Evolutionary conservation across 371 early-diverging fungal genomes (phyloP).

Genomic region (Blastocladiella emersonii): DNA sequence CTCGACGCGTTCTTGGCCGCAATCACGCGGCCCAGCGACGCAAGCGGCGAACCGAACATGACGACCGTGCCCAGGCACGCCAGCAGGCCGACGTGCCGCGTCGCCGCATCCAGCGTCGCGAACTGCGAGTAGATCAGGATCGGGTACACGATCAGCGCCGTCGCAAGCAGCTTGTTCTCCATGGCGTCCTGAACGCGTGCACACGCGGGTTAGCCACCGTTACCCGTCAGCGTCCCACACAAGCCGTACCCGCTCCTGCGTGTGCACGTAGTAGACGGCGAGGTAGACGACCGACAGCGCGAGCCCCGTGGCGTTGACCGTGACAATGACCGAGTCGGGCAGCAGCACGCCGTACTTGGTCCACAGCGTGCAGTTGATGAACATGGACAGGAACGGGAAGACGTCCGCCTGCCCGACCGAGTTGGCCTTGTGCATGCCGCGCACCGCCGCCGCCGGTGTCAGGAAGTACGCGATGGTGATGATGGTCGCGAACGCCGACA

Average conservation of each 20-base stretch:
- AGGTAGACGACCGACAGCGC: background rate
- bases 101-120: background rate
- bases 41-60: background rate
- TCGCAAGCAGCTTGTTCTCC: background rate
- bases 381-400: background rate
- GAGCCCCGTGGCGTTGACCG: conserved; percentile 1
- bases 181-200: background rate
- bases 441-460: background rate
- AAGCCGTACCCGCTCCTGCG: background rate
- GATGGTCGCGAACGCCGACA: background rate
- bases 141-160: background rate
- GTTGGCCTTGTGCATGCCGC: background rate
- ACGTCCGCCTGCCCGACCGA: background rate
- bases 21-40: background rate
- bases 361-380: conserved; percentile 1
- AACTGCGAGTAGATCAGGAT: background rate
- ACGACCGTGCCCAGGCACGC: background rate
- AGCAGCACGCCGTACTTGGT: background rate
- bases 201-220: background rate
- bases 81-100: background rate
- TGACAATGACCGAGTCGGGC: background rate
- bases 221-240: too few relatives aligned
- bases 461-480: background rate
- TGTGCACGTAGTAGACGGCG: background rate
- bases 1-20: background rate